Evolutionary conservation across 768 basidiomycete species (phyloP), one percentile per base, ranked within the genome.

Genomic region (Suillus plorans): DNA sequence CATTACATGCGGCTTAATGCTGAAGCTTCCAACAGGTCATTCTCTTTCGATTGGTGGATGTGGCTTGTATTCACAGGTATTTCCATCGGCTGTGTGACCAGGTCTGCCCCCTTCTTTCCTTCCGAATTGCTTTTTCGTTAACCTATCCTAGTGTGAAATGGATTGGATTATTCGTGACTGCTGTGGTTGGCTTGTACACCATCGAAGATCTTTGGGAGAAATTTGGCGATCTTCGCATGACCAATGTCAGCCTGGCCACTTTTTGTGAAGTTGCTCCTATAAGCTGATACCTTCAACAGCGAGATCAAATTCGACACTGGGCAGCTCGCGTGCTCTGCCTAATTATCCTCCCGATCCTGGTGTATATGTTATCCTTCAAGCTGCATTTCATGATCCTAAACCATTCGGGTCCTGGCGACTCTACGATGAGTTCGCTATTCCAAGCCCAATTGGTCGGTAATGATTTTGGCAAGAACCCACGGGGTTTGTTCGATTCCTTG

Each of bases 121-220:
- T 22, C 31, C 13, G 18, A n/a, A 13, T 60, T 20, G 47, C 34
- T 14, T 13, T 20, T 9, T 41, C 8, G 6, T 39, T 62, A 39
- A 55, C 57, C 45, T 64, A 4, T 39, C 28, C 5, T 71, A 97
- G 96, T 69, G 90, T 99, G 67, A 99, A 99, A 80, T 90, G 94
- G 90, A 86, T 99, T 60, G 97, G 97, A 44, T 81, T 97, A 13
- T 99, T 99, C 74, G 94, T 94, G 60, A 99, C 95, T 2, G 91
- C 95, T 9, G 81, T 99, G 60, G 95, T 99, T 45, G 97, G 97
- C 31, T 77, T 97, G 2, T 99, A 99, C 78, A 99, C 97, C 0
- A 86, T 98, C 63, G 96, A 99, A 76, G 97, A 99, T 71, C 86
- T 99, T 9, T 99, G 97, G 97, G 90, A 96, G 52, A 99, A 98